Conservation (phyloP, 2,329 filamentous ascomycete genomes). For the Paracamarosporium sp. region DNA sequence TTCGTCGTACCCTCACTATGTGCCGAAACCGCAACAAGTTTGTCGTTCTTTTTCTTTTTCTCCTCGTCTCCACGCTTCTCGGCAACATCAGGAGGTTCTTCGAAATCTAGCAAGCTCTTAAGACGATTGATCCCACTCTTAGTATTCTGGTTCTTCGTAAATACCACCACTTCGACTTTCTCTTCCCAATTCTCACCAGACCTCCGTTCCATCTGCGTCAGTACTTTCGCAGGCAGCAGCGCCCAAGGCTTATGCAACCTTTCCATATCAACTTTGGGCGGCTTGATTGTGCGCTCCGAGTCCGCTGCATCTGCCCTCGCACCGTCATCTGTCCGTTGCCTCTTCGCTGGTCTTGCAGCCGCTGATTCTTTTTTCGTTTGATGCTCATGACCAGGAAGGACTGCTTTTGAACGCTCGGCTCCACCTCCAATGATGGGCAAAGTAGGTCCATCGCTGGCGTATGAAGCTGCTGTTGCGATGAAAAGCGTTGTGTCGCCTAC, state of each 20-base stretch:
- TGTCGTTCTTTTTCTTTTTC: background rate
- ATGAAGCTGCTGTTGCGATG: constrained; percentile 8
- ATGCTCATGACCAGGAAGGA: background rate
- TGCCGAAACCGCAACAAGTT: constrained; percentile 18
- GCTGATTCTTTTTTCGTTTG: background rate
- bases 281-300: background rate
- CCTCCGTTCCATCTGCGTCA: background rate
- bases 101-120: constrained; percentile 11
- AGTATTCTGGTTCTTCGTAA: constrained; percentile 21
- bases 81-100: background rate
- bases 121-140: constrained; percentile 17
- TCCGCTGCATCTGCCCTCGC: background rate
- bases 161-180: constrained; percentile 11
- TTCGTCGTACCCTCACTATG: constrained; percentile 18
- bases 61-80: background rate
- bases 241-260: constrained; percentile 18
- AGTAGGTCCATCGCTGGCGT: constrained; percentile 25
- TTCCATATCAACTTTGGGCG: constrained; percentile 7
- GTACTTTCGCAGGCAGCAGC: constrained; percentile 12
- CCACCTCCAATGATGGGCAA: constrained; percentile 15
- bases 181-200: background rate
- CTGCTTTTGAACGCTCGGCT: background rate
- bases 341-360: background rate
- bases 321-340: background rate
- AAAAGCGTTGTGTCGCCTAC: constrained; percentile 13